Evolutionary conservation across 805 yeast genomes (phyloP).

Genomic region (Teunomyces kruisii): DNA sequence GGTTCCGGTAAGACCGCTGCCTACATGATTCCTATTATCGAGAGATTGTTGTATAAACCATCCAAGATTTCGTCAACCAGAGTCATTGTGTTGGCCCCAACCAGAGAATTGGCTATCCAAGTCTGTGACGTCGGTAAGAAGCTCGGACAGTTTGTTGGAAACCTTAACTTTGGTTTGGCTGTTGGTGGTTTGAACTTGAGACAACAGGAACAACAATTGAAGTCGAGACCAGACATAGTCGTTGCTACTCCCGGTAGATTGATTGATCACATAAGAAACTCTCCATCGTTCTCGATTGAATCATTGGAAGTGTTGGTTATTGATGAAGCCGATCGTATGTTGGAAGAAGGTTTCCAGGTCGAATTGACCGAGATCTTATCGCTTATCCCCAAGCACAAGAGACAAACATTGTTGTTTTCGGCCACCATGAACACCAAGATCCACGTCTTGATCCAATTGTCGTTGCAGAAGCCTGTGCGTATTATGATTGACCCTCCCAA

Average conservation of each 20-base stretch:
- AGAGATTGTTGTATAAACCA: conserved; percentile 87
- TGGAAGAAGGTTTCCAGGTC: conserved; percentile 97
- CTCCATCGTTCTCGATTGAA: conserved; percentile 89
- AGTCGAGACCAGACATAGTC: conserved; percentile 90
- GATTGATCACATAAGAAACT: conserved; percentile 94
- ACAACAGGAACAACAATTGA: conserved; percentile 93
- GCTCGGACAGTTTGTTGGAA: conserved; percentile 72
- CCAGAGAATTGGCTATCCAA: conserved; percentile 97
- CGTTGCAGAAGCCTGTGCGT: conserved; percentile 87
- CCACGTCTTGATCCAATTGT: conserved; percentile 81
- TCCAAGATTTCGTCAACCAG: conserved; percentile 82
- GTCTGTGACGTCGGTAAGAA: conserved; percentile 91
- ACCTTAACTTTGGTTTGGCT: conserved; percentile 86
- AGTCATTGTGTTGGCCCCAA: conserved; percentile 89
- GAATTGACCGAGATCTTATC: conserved; percentile 89
- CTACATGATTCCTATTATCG: conserved; percentile 92
- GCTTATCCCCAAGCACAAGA: conserved; percentile 75
- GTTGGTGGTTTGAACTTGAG: conserved; percentile 97
- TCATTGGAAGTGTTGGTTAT: conserved; percentile 87
- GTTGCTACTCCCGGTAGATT: conserved; percentile 99
- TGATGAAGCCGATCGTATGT: conserved; percentile 99
- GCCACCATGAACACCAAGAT: conserved; percentile 98
- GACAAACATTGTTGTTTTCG: conserved; percentile 92
- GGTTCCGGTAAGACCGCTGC: conserved; percentile 99
- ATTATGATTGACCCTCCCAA: conserved; percentile 97